A percentile compares a stretch with the other conserved stretches of the same genome.
Conservation (phyloP, 441 rosid species). For the Macaranga tanarius region DNA sequence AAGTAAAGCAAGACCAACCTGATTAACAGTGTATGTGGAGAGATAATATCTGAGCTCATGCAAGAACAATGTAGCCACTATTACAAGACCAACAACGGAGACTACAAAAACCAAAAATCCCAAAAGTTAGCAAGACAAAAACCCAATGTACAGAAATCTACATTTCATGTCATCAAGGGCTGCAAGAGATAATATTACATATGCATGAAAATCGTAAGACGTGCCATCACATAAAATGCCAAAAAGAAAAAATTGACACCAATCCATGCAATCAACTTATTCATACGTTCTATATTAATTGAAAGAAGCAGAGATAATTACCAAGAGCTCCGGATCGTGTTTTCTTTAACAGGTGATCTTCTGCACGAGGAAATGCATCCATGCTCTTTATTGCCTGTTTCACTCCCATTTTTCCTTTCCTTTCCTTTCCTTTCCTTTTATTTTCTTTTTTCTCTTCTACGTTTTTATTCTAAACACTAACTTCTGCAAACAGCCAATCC, state of each 20-base stretch:
- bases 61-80: slow-evolving; percentile 87
- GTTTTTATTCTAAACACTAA: too few relatives aligned
- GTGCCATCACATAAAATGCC: too few relatives aligned
- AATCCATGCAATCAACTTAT: too few relatives aligned
- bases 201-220: too few relatives aligned
- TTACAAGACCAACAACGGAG: slow-evolving; percentile 70
- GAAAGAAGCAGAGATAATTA: slow-evolving; percentile 12
- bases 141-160: too few relatives aligned
- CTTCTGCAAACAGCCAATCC: too few relatives aligned
- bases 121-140: too few relatives aligned
- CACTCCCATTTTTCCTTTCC: slow-evolving; percentile 52
- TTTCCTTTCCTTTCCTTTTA: background rate
- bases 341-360: slow-evolving; percentile 92
- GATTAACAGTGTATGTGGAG: slow-evolving; percentile 75
- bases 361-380: slow-evolving; percentile 96
- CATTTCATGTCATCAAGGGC: too few relatives aligned
- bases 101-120: slow-evolving; percentile 39
- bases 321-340: slow-evolving; percentile 96
- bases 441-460: too few relatives aligned
- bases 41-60: slow-evolving; percentile 89
- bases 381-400: slow-evolving; percentile 79
- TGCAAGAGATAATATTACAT: too few relatives aligned
- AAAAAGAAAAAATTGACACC: too few relatives aligned
- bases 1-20: slow-evolving; percentile 47
- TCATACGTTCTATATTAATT: too few relatives aligned